Base-by-base conservation (phyloP, 192 early-diverging fungal species). In the Gonapodya prolifera region DNA sequence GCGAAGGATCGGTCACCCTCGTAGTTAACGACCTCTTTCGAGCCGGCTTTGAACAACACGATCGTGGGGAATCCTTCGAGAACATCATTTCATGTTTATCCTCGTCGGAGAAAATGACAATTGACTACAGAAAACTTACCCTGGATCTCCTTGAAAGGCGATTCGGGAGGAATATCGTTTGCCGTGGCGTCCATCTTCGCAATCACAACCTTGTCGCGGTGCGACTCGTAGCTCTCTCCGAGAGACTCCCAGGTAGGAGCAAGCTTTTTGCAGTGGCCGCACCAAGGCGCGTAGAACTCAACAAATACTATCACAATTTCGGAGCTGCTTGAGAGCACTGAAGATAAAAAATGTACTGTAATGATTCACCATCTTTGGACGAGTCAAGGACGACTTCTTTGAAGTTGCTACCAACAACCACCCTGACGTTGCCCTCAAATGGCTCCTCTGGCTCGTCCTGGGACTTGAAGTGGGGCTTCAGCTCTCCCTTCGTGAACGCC, bases 101-200 rank as follows among this genome's bases (percentile, higher is more conserved):
- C 45, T 61, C 8, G 23, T 8, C 8, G 8, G 45, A 23, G 23
- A 61, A 61, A 61, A 8, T 8, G 45, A 23, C 8, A 61, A 23
- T 23, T 16, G 45, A 61, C 45, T 61, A n/a, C n/a, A n/a, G n/a
- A n/a, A n/a, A n/a, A n/a, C 45, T 61, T 23, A 61, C 71, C 71
- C 71, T 73, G 71, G 31, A 73, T 73, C 28, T 73, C 32, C 71
- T 73, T 73, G 83, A 96, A 91, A 2, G 85, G 80, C 76, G 84
- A 81, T 79, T 79, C 78, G 2, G 88, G 78, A 23, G 97, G 96
- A 70, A 98, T 79, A 74, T 99, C 97, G 85, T 99, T 99, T 78
- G 90, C 94, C 69, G 94, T 95, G 78, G 89, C 94, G 82, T 99
- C 96, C 89, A 98, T 89, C 90, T 98, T 99, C 82, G 96, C 94